Evolutionary conservation across 257 asterid species (phyloP), one percentile per base, ranked within the genome.

Genomic region (Fraxinus quadrangulata): DNA sequence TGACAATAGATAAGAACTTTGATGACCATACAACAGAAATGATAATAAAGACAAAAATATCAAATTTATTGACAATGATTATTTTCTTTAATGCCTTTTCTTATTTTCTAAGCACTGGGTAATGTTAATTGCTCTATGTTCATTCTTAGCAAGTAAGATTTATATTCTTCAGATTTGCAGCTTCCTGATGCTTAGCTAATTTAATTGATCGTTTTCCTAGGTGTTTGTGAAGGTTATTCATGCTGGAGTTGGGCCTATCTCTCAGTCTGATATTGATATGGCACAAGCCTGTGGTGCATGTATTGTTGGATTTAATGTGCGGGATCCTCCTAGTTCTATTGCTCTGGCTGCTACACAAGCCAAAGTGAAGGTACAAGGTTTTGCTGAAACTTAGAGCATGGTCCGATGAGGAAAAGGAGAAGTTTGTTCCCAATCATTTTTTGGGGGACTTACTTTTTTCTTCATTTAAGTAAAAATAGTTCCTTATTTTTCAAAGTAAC

Each of bases 221-320:
- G 98, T 95, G 80, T 76, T 83, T 19, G 88, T 96, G 83, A 90
- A 87, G 83, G 80, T 93, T 67, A 81, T 93, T 75, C 93, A 90
- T 80, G 89, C 89, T 5, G 99, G 98, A 59, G 98, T 92, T 33
- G 98, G 98, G 73, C 91, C 97, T 2, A 85, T 96, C 80, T 89
- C 97, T 71, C 93, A 93, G 81, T 96, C 99, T 13, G 99, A 96
- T 66, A 89, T 96, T 33, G 97, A 96, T 82, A 77, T 90, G 89
- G 99, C 99, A 71, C 87, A 85, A 75, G 99, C 99, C 77, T 96
- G 96, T 75, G 83, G 85, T 71, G 99, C 98, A 31, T 93, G 97
- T 82, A 83, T 96, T 74, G 93, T 96, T 31, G 98, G 99, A 77
- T 96, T 96, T 85, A 96, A 90, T 69, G 89, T 95, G 37, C 92